These are phyloP conservation scores for Sindora glabra DNA, from an alignment of 306 rosid species.

Conservation along the genomic window DNA sequence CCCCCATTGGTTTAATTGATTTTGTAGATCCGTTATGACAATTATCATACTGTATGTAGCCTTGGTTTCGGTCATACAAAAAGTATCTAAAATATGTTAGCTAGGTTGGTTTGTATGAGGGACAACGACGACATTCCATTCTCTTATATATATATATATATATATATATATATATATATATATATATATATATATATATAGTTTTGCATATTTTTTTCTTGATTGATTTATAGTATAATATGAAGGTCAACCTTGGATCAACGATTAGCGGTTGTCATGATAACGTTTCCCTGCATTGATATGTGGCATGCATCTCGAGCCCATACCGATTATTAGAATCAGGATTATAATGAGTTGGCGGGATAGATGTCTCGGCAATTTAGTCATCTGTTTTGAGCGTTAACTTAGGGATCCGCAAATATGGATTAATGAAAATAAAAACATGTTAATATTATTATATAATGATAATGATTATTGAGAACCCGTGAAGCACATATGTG, in stretches of 20 bases:
- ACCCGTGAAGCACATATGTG: too few species aligned
- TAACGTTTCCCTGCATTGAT: neutral
- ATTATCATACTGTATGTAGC: conserved; percentile 15
- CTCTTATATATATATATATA: conserved; percentile 11
- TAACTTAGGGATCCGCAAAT: too few species aligned
- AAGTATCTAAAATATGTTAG: neutral
- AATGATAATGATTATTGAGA: too few species aligned
- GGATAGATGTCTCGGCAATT: too few species aligned
- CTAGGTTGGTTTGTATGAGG: conserved; percentile 14
- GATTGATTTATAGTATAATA: neutral
- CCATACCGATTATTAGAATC: neutral
- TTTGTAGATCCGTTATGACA: neutral
- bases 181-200: conserved; percentile 14
- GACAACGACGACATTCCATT: conserved; percentile 28
- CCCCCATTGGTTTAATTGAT: conserved; percentile 6
- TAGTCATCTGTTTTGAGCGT: too few species aligned
- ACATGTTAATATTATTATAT: too few species aligned
- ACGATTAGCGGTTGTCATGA: conserved; percentile 1
- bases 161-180: neutral
- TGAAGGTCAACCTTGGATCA: conserved; percentile 36
- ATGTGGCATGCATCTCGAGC: neutral
- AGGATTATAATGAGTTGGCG: neutral
- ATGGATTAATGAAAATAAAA: too few species aligned
- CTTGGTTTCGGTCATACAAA: conserved; percentile 22
- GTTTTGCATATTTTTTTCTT: neutral